Percentiles rank a stretch among this genome's conserved stretches.
These are phyloP conservation scores for Neurospora intermedia DNA, from an alignment of 495 filamentous ascomycete genomes.

Conservation along the genomic window DNA sequence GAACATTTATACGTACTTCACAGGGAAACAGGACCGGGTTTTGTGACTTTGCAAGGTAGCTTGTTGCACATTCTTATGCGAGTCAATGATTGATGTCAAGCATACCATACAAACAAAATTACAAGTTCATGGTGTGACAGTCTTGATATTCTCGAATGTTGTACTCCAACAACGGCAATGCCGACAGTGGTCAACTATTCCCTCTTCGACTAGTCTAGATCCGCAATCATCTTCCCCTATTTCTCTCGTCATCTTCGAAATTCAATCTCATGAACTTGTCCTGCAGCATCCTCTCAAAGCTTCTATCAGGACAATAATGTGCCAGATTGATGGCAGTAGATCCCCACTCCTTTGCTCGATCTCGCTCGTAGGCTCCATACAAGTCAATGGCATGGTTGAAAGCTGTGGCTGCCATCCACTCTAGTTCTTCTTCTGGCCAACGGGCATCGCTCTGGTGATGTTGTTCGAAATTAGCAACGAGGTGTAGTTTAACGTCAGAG, in stretches of 20 bases:
- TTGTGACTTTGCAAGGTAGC: neutral
- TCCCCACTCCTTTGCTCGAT: conserved; percentile 52
- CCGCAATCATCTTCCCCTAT: neutral
- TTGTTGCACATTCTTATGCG: neutral
- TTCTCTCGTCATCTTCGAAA: conserved; percentile 20
- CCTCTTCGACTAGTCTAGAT: neutral
- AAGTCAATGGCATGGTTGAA: conserved; percentile 74
- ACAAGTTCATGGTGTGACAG: neutral
- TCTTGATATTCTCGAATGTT: neutral
- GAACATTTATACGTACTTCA: neutral
- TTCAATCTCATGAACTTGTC: conserved; percentile 42
- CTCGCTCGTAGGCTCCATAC: conserved; percentile 46
- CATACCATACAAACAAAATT: neutral
- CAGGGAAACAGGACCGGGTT: neutral
- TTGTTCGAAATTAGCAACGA: neutral
- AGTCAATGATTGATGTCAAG: neutral
- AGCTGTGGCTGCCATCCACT: conserved; percentile 61
- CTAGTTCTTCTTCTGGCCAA: conserved; percentile 62
- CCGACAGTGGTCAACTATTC: too few species aligned
- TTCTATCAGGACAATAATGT: conserved; percentile 39
- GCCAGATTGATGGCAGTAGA: conserved; percentile 55
- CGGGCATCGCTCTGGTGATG: conserved; percentile 25
- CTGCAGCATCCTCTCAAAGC: conserved; percentile 42
- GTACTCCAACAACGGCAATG: neutral
- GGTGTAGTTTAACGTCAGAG: neutral